Evolutionary conservation across 1,284 basidiomycete species (phyloP).

Genomic region (Leccinum fallax): DNA sequence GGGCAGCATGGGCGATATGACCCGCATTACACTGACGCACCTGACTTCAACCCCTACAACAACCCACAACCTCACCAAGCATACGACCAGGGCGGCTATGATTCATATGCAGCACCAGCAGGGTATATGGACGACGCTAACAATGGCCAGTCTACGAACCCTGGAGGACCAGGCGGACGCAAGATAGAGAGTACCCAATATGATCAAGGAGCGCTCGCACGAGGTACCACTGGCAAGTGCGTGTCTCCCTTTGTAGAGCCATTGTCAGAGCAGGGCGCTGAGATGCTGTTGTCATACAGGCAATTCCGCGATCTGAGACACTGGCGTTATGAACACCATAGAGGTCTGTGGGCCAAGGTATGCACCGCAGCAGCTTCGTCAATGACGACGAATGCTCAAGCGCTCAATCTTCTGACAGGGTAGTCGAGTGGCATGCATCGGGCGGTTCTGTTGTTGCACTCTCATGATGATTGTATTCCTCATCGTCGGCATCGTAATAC

Average conservation of each 20-base stretch:
- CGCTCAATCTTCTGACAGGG: conserved; percentile 43
- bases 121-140: conserved; percentile 48
- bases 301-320: conserved; percentile 43
- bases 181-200: conserved; percentile 38
- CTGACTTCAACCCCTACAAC: conserved; percentile 54
- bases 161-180: conserved; percentile 22
- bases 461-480: conserved; percentile 65
- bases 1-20: conserved; percentile 40
- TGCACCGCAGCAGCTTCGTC: conserved; percentile 7
- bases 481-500: conserved; percentile 68
- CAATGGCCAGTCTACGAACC: conserved; percentile 25
- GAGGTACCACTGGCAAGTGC: conserved; percentile 34
- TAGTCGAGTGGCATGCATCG: conserved; percentile 54
- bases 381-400: not conserved
- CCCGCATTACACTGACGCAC: conserved; percentile 42
- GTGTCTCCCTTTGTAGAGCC: conserved; percentile 13
- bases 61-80: conserved; percentile 48
- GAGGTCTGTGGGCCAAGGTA: conserved; percentile 67
- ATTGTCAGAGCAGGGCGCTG: not conserved
- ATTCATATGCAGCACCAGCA: conserved; percentile 37
- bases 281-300: conserved; percentile 28
- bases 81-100: conserved; percentile 50
- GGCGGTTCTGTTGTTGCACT: conserved; percentile 72
- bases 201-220: conserved; percentile 43
- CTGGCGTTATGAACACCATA: conserved; percentile 60